Conservation (phyloP, 805 yeast species). For the Starmerella potacharoeniae region DNA sequence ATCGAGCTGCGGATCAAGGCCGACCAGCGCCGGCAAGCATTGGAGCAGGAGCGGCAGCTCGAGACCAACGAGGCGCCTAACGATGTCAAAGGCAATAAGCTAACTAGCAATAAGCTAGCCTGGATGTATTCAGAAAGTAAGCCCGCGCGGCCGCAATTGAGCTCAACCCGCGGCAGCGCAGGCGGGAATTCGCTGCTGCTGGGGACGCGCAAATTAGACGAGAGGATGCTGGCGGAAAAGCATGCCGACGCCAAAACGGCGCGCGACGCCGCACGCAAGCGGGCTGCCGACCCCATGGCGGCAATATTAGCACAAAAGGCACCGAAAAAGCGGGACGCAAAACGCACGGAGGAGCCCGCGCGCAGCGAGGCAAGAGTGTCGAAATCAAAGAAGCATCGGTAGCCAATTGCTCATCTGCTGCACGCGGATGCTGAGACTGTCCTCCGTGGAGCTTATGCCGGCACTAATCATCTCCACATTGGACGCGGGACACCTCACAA, state of each 20-base stretch:
- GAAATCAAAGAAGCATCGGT: constrained; percentile 10
- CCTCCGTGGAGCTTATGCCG: constrained; percentile 9
- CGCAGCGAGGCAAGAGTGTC: not conserved
- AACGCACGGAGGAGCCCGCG: not conserved
- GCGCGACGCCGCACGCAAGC: not conserved
- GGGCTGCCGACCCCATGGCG: not conserved
- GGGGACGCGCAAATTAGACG: not conserved
- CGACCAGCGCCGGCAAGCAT: constrained; percentile 52
- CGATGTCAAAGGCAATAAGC: constrained; percentile 8
- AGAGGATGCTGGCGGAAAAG: not conserved
- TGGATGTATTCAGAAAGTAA: constrained; percentile 72
- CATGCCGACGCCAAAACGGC: not conserved
- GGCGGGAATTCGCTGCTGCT: not conserved
- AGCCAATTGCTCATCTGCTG: constrained; percentile 11
- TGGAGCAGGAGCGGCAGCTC: constrained; percentile 49
- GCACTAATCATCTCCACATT: constrained; percentile 10
- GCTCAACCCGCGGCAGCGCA: not conserved
- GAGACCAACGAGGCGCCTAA: constrained; percentile 41
- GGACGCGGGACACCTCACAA: constrained; percentile 18
- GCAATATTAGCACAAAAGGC: not conserved
- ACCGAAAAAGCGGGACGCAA: not conserved
- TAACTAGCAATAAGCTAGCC: constrained; percentile 37
- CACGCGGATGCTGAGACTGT: constrained; percentile 6
- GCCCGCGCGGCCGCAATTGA: not conserved
- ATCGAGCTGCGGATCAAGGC: constrained; percentile 57